Evolutionary conservation across 257 asterid species (phyloP).

Genomic region (Petrea volubilis): DNA sequence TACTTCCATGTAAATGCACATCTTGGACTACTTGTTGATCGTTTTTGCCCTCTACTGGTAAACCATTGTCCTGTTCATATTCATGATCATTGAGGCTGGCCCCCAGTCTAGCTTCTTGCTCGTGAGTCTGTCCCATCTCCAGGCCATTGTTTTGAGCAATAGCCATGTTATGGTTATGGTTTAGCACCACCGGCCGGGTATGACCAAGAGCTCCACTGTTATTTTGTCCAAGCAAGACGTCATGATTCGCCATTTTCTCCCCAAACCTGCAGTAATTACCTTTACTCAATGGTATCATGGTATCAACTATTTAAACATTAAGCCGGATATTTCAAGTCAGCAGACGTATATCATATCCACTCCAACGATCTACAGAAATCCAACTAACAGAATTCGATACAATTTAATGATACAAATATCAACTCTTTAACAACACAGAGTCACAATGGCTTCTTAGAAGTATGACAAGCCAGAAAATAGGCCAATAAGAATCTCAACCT

Average conservation of each 20-base stretch:
- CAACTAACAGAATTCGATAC: neutral
- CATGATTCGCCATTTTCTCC: slow-evolving; percentile 58
- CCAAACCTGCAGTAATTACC: slow-evolving; percentile 20
- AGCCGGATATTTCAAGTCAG: neutral
- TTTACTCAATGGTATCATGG: slow-evolving; percentile 1
- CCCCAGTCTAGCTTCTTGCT: slow-evolving; percentile 44
- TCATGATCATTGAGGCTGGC: slow-evolving; percentile 47
- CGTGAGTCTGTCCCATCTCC: slow-evolving; percentile 52
- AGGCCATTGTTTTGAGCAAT: slow-evolving; percentile 52
- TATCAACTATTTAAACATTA: neutral
- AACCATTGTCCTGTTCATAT: slow-evolving; percentile 52
- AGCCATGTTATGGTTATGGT: slow-evolving; percentile 49
- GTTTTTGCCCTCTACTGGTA: slow-evolving; percentile 27
- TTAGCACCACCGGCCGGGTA: slow-evolving; percentile 51
- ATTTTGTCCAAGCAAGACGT: slow-evolving; percentile 53
- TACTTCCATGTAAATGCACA: slow-evolving; percentile 43
- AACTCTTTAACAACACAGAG: slow-evolving; percentile 10
- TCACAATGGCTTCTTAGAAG: neutral
- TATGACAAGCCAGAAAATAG: neutral
- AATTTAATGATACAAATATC: neutral
- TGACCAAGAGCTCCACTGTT: slow-evolving; percentile 45
- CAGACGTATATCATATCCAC: neutral
- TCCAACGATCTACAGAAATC: neutral
- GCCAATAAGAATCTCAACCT: neutral
- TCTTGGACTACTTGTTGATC: slow-evolving; percentile 41